Evolutionary conservation across 192 early-diverging fungal species (phyloP).

Genomic region (Chytriomyces confervae): DNA sequence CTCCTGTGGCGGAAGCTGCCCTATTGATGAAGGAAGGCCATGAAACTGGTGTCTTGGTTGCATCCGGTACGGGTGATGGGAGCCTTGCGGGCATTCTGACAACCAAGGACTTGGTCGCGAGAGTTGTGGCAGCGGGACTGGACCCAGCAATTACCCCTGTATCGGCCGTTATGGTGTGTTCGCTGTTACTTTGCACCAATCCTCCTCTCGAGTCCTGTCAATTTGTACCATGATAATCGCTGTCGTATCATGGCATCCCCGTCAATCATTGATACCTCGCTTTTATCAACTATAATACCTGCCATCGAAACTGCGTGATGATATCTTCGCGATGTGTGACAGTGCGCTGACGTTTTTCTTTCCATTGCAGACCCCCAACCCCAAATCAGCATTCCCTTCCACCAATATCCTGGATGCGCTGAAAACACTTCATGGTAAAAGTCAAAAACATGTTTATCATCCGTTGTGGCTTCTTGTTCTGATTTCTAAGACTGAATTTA

Average conservation of each 20-base stretch:
- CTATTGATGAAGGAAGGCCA: constrained; percentile 45
- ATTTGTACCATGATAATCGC: too few species aligned
- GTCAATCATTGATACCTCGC: too few species aligned
- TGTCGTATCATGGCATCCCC: too few species aligned
- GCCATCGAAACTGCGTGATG: too few species aligned
- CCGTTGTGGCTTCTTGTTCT: neutral
- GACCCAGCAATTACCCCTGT: constrained; percentile 90
- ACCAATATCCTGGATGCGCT: constrained; percentile 57
- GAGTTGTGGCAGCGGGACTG: constrained; percentile 62
- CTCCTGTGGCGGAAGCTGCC: constrained; percentile 55
- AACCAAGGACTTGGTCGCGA: constrained; percentile 58
- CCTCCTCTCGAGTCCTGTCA: too few species aligned
- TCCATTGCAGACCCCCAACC: constrained; percentile 52
- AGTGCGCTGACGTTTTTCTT: neutral
- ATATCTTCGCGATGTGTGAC: constrained; percentile 6
- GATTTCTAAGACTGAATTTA: neutral
- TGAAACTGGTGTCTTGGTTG: constrained; percentile 55
- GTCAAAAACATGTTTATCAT: neutral
- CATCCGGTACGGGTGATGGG: constrained; percentile 38
- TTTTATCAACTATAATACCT: too few species aligned
- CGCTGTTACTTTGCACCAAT: neutral
- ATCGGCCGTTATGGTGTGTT: constrained; percentile 84
- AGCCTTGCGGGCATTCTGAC: constrained; percentile 58
- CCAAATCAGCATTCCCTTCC: constrained; percentile 46
- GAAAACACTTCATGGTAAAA: constrained; percentile 53